Evolutionary conservation across 306 rosid species (phyloP).

Genomic region (Cercis canadensis): DNA sequence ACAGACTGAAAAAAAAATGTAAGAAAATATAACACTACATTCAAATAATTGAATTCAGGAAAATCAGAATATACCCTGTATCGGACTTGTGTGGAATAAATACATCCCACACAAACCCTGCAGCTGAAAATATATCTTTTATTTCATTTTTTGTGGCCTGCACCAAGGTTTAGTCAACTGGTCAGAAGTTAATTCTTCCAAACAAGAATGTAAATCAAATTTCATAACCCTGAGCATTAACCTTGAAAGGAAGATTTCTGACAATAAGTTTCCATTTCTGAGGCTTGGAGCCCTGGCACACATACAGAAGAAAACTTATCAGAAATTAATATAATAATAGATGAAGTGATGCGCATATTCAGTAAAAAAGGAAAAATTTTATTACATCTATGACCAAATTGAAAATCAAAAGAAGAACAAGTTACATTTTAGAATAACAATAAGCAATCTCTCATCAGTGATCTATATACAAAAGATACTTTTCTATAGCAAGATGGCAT

Average conservation of each 20-base stretch:
- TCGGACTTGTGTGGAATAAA: conserved; percentile 71
- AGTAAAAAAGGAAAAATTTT: conserved; percentile 9
- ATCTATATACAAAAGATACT: conserved; percentile 16
- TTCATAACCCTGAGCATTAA: conserved; percentile 31
- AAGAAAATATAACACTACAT: conserved; percentile 26
- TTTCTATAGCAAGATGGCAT: not conserved
- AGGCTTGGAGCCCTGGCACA: conserved; percentile 88
- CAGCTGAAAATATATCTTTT: conserved; percentile 66
- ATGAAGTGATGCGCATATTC: not conserved
- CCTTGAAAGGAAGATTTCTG: conserved; percentile 97
- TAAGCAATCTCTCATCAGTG: conserved; percentile 17
- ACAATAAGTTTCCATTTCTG: conserved; percentile 93
- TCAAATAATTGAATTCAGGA: conserved; percentile 14
- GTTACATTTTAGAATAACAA: conserved; percentile 13
- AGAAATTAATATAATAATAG: conserved; percentile 38
- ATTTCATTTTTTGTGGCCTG: conserved; percentile 79
- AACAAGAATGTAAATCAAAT: conserved; percentile 28
- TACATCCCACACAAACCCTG: conserved; percentile 93
- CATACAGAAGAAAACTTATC: conserved; percentile 32
- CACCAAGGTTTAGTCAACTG: conserved; percentile 43
- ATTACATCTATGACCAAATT: conserved; percentile 1
- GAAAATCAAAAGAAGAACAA: conserved; percentile 27
- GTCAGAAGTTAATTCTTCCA: conserved; percentile 37
- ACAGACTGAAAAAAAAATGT: conserved; percentile 52
- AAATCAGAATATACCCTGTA: conserved; percentile 65